Base-by-base conservation (phyloP, 2,329 filamentous ascomycete genomes). In the Colletotrichum sp. region DNA sequence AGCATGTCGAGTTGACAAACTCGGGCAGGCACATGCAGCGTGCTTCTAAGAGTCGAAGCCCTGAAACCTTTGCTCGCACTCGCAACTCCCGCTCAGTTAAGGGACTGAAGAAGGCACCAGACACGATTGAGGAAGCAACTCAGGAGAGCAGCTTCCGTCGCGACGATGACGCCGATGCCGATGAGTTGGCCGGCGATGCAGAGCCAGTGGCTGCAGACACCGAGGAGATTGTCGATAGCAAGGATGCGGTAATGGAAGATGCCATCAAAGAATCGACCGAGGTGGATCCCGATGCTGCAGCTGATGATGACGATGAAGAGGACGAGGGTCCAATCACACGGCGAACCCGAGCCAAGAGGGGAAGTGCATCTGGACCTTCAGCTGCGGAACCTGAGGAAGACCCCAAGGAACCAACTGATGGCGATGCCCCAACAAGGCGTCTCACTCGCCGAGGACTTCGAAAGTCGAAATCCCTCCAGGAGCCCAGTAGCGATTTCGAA, bases 401-500 rank as follows among this genome's bases (percentile, higher is more conserved):
- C 9, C 77, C 78, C 18, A 79, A 81, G 67, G 67, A 70, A 36
- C 48, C 70, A 3, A 78, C 75, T 8, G 81, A 81, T 48, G 81
- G 81, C 13, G 80, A 82, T 15, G 81, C 79, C n/a, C 80, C 81
- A n/a, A 83, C 85, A 28, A 85, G 89, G 28, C 89, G 89, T 8
- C 81, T 91, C 61, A 91, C 85, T 15, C 87, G 86, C 70, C 87
- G 86, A 71, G 86, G 84, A 16, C 79, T 82, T 66, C 88, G 87
- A 56, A 86, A 87, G 77, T 87, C 87, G 8, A 86, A 86, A 78
- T 87, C 87, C 8, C 80, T 85, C 3, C 87, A 90, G 71, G 90
- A 92, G 74, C 88, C 87, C 7, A 92, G 90, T 67, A 92, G 90
- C 78, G 91, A 92, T 77, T 92, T 92, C 78, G 91, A 92, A 70